Evolutionary conservation across 129 eudicot species (phyloP), one percentile per base, ranked within the genome.

Genomic region (Tanacetum coccineum): DNA sequence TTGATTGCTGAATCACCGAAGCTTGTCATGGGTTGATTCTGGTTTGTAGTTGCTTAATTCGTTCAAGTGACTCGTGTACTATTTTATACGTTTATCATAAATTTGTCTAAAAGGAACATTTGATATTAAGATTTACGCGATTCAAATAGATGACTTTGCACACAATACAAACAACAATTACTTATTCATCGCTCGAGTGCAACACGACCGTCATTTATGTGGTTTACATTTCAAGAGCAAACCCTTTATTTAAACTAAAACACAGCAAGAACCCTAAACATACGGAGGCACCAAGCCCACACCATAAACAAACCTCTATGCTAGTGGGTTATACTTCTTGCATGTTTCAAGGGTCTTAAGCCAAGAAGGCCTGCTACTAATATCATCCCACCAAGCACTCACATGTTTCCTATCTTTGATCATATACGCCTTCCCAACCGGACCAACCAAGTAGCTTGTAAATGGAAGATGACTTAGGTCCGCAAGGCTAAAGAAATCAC

Each of bases 371-470:
- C 96, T 82, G 39, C 59, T 80, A 59, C 91, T 84, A 40, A 88
- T 88, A 68, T 80, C 96, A 76, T 88, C 88, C 96, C 96, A 88
- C 96, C 96, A 88, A 17, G 80, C 80, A 79, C 84, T 84, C 39
- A 84, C 88, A 75, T 78, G 81, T 21, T 79, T 79, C 80, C 96
- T 79, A 9, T 76, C 80, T 75, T 74, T 80, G 20, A 88, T 78
- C 88, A 88, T 56, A 51, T 80, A 76, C 56, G 48, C 84, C 59
- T 81, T 85, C 64, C 68, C 67, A 62, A 81, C 45, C 28, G 47
- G 57, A 17, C 68, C 78, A 50, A 75, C 75, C 79, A 88, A 76
- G 70, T 75, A 80, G 63, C 60, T 72, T 12, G 80, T 72, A 64
- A 82, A 81, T 4, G 92, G 87, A 15, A 88, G 67, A 71, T 85